Evolutionary conservation across 2,329 filamentous ascomycete genomes (phyloP), one percentile per base, ranked within the genome.

Genomic region (Rutstroemia sydowiana): DNA sequence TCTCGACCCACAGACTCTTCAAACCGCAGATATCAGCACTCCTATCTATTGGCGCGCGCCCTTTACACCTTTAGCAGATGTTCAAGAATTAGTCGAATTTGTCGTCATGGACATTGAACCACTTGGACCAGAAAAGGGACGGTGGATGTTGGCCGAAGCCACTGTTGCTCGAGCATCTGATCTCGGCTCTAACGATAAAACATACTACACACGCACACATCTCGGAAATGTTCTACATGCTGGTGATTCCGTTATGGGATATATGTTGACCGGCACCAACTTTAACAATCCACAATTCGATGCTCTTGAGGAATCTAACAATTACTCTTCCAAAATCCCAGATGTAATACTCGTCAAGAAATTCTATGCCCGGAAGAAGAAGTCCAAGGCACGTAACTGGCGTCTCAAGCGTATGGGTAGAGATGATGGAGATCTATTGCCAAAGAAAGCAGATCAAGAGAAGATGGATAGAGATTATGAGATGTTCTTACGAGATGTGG

Each of bases 341-440:
- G 93, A 98, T 64, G 93, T 97, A 0, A 73, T 98, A 6, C 78
- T 98, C 3, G 89, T 98, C 68, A 97, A 95, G 89, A 98, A 98
- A 71, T 84, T 88, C 77, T 98, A 95, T 72, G 82, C 86, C 53
- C 82, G 88, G 62, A 86, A 87, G 71, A 84, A 87, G 75, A 95
- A 92, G 80, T 79, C 82, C 67, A 85, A 83, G 75, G 79, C 77
- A 69, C 84, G 95, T 61, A 88, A 88, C 76, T 98, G 93, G 93
- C 87, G 86, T 69, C 82, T 98, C 69, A 95, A 88, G 81, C 89
- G 93, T 65, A 92, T 98, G 87, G 79, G 78, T 59, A 86, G 82
- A 71, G 91, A 97, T 57, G 88, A 96, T 67, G 86, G 87, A 60
- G 92, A 96, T 59, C 77, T 95, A 68, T 72, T 91, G 58, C 88